Conservation (phyloP, 2,329 filamentous ascomycete genomes). For the Ophiostoma piceae region DNA sequence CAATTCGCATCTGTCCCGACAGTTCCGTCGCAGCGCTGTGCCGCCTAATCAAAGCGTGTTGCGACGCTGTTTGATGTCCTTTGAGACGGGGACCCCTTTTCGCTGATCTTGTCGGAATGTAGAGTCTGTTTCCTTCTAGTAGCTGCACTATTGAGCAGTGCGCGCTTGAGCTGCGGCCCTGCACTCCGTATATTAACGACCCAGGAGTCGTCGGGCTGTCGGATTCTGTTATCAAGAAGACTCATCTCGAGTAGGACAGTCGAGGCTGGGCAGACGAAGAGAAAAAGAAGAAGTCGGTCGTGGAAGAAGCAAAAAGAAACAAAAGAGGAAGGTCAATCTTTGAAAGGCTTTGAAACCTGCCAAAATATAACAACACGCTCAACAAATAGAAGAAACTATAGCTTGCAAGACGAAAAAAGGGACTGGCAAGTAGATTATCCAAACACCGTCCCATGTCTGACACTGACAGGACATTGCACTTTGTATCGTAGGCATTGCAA, state of each 20-base stretch:
- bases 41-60: background rate
- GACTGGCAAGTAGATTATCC: background rate
- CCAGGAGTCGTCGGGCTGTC: background rate
- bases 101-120: constrained; percentile 6
- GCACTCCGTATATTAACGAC: background rate
- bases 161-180: background rate
- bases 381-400: background rate
- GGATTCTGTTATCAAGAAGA: background rate
- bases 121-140: background rate
- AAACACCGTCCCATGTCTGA: background rate
- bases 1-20: background rate
- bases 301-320: background rate
- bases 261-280: background rate
- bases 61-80: constrained; percentile 6
- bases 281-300: no score
- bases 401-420: background rate
- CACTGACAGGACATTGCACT: background rate
- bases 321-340: background rate
- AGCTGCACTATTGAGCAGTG: background rate
- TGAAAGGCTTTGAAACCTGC: background rate
- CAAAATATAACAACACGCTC: background rate
- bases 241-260: background rate
- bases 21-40: background rate
- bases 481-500: background rate
- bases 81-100: background rate